Evolutionary conservation across 352 stramenopile species (phyloP), one percentile per base, ranked within the genome.

Genomic region (Albugo candida): DNA sequence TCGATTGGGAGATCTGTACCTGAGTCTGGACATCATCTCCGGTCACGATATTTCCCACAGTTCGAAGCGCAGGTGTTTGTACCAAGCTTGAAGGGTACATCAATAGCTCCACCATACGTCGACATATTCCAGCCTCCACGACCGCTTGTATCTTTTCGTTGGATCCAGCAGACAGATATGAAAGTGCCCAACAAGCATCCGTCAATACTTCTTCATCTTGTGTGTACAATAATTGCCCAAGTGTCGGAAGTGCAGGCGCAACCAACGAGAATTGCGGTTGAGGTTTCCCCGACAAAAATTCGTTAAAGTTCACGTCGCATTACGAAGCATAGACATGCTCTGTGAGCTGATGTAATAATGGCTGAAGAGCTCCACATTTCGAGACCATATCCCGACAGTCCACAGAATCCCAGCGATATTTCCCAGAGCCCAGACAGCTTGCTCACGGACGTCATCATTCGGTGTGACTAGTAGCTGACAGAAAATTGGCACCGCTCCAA

Each of bases 111-210:
- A 99, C 92, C 35, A 99, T 81, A 56, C 95, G 78, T 54, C 85
- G 70, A 66, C 88, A 96, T 17, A 99, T 93, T 39, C 94, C 94
- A 13, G 91, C 81, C 58, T 98, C 93, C 50, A 99, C 96, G 34
- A 99, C 94, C 2, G 94, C 88, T 63, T 99, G 93, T 64, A 99
- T 99, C 60, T 98, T 98, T 56, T 98, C 92, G 61, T 99, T 98
- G 19, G 88, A 89, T 40, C 95, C 95, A 69, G 99, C 96, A n/a
- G 76, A 96, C 10, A 99, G 66, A 68, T 99, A 99, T 40, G 78
- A 96, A 21, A 99, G 67, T 35, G 95, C 94, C 96, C 96, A 99
- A 69, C 96, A 99, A 11, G 96, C 95, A 58, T 99, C 96, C 14
- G 94, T 99, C 36, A 99, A 70, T 18, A 99, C 94, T 72, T 99